Conservation (phyloP, 31 red algal species). For the Endocladia muricata region DNA sequence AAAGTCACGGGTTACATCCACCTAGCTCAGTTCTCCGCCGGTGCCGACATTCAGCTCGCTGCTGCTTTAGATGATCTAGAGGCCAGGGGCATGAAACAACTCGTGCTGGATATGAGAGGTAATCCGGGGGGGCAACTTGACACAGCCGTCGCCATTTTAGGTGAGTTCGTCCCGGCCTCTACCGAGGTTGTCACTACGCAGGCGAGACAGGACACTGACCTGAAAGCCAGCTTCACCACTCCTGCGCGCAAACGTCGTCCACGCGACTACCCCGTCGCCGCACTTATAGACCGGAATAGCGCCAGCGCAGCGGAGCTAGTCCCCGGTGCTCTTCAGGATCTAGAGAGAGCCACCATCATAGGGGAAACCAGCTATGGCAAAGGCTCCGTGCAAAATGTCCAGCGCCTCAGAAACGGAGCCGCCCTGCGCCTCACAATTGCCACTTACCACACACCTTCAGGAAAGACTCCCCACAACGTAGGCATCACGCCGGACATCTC, state of each 20-base stretch:
- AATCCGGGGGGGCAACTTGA: constrained; percentile 28
- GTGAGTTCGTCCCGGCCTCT: background rate
- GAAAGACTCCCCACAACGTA: background rate
- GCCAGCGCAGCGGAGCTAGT: constrained; percentile 13
- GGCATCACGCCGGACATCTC: background rate
- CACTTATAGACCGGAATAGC: background rate
- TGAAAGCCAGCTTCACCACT: background rate
- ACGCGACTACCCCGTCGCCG: too few relatives aligned
- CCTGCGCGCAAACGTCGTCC: background rate
- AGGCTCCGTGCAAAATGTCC: constrained; percentile 16
- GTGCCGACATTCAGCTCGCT: constrained; percentile 3
- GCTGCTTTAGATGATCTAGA: background rate
- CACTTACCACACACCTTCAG: constrained; percentile 8
- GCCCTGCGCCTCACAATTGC: constrained; percentile 17
- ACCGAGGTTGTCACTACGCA: background rate
- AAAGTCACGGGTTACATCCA: constrained; percentile 16
- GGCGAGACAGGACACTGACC: background rate
- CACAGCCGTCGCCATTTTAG: background rate
- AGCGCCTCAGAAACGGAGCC: background rate
- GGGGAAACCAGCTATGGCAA: constrained; percentile 9
- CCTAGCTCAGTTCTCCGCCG: constrained; percentile 4
- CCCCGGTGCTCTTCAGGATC: constrained; percentile 10
- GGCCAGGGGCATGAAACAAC: constrained; percentile 1
- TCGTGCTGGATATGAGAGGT: constrained; percentile 6
- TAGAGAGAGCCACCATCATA: constrained; percentile 1